These are phyloP conservation scores for Arachnopeziza araneosa DNA, from an alignment of 2,329 filamentous ascomycete genomes.

Conservation along the genomic window DNA sequence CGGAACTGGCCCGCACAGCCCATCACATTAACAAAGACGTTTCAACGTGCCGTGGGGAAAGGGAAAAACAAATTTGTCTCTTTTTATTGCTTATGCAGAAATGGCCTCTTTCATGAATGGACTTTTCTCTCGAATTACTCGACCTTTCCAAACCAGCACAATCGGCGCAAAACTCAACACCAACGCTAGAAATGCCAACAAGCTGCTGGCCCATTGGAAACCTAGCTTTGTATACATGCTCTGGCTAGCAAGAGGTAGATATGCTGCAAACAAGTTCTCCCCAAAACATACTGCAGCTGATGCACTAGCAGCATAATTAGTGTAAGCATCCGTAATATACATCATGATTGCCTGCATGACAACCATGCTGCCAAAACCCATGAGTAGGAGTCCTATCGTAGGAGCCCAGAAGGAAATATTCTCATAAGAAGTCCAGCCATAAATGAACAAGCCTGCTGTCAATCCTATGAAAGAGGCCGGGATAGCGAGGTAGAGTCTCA, in stretches of 20 bases:
- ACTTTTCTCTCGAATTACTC: conserved; percentile 34
- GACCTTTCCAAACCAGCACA: conserved; percentile 35
- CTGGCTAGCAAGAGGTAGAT: conserved; percentile 36
- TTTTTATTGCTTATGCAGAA: background rate
- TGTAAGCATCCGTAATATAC: conserved; percentile 51
- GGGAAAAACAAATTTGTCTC: too few species aligned
- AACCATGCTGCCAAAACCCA: conserved; percentile 39
- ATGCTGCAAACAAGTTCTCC: conserved; percentile 39
- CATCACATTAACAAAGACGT: too few species aligned
- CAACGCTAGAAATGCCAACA: conserved; percentile 38
- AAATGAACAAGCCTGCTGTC: background rate
- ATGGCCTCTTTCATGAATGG: conserved; percentile 32
- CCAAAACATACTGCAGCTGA: conserved; percentile 45
- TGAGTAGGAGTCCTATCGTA: conserved; percentile 42
- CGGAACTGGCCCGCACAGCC: too few species aligned
- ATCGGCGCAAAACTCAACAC: conserved; percentile 31
- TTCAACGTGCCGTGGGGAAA: too few species aligned
- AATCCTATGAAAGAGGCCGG: background rate
- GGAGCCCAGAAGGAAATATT: conserved; percentile 41
- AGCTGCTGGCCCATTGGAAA: conserved; percentile 37
- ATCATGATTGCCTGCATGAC: conserved; percentile 54
- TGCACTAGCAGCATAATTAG: conserved; percentile 50
- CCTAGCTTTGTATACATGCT: conserved; percentile 32
- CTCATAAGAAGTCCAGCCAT: background rate
- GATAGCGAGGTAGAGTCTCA: background rate